A percentile compares a stretch with the other conserved stretches of the same genome.
These are phyloP conservation scores for Yamagishiella unicocca DNA, from an alignment of 139 green algal genomes.

Conservation along the genomic window DNA sequence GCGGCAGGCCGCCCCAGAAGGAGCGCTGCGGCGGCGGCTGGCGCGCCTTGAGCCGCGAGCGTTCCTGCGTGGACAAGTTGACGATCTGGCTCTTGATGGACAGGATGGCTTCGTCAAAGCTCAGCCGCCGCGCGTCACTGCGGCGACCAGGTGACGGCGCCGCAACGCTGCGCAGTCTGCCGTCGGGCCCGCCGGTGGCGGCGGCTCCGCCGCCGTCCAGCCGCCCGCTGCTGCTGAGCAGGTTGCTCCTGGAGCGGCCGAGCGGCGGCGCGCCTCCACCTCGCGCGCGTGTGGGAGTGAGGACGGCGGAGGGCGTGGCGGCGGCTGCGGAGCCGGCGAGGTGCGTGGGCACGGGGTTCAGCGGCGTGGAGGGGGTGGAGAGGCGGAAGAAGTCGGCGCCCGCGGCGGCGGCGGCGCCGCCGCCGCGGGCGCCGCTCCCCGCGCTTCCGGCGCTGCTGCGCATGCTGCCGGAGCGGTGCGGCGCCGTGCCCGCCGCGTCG, in stretches of 20 bases:
- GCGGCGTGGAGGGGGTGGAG: conserved; percentile 36
- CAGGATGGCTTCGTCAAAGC: conserved; percentile 39
- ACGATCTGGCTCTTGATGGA: conserved; percentile 38
- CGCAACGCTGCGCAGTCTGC: too few species aligned
- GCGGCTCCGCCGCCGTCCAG: not conserved
- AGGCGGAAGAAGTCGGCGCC: conserved; percentile 22
- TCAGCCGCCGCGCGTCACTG: not conserved
- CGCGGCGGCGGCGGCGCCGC: not conserved
- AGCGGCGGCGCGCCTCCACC: not conserved
- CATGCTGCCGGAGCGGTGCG: not conserved
- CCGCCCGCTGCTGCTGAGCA: not conserved
- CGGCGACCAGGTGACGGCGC: not conserved
- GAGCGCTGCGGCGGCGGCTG: not conserved
- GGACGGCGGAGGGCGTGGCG: not conserved
- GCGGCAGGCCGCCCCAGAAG: conserved; percentile 4
- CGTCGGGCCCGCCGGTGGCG: not conserved
- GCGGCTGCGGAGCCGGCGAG: not conserved
- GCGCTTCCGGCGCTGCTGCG: conserved; percentile 6
- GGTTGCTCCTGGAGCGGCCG: conserved; percentile 1
- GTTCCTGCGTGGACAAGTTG: conserved; percentile 8
- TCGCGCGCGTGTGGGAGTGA: not conserved
- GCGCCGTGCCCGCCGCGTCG: not conserved
- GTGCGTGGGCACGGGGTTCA: conserved; percentile 7
- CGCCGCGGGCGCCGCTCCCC: not conserved
- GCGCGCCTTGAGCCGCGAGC: not conserved